phyloP scores from a whole-genome alignment of 352 stramenopile species.

The Phytophthora tentaculata region DNA sequence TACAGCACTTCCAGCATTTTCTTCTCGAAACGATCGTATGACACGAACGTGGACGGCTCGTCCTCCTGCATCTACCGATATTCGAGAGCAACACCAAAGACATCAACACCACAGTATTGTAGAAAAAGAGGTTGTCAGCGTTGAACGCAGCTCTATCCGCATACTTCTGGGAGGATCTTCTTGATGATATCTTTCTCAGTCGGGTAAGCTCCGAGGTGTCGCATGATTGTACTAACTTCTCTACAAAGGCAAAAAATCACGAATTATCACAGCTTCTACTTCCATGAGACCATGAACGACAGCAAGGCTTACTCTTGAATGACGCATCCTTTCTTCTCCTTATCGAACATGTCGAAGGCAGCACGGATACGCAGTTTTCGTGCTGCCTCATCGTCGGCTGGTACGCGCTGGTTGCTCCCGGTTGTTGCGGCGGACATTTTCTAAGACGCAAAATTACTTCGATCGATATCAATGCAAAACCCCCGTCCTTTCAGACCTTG shows the following conservation, averaged over 20 bases:
- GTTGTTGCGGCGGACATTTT: conserved; percentile 49
- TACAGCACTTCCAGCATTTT: conserved; percentile 94
- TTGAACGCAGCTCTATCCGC: background rate
- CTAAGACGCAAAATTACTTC: background rate
- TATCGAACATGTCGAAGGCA: conserved; percentile 93
- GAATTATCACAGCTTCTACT: background rate
- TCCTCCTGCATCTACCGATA: conserved; percentile 88
- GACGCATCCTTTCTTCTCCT: conserved; percentile 90
- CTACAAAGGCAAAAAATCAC: conserved; percentile 30
- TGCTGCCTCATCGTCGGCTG: conserved; percentile 46
- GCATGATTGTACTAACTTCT: conserved; percentile 92
- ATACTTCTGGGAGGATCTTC: conserved; percentile 89
- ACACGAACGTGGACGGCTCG: conserved; percentile 89
- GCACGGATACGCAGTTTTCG: conserved; percentile 71
- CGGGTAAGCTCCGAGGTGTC: conserved; percentile 89
- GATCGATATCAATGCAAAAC: conserved; percentile 27
- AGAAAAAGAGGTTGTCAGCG: background rate
- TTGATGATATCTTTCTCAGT: conserved; percentile 93
- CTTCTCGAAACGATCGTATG: conserved; percentile 91
- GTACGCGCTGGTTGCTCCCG: conserved; percentile 46
- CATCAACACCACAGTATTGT: too few species aligned
- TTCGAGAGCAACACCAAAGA: background rate
- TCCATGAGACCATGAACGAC: too few species aligned
- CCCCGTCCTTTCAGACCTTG: conserved; percentile 15
- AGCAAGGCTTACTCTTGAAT: conserved; percentile 74